Percentiles rank a stretch among this genome's conserved stretches.
Evolutionary conservation across 2,329 filamentous ascomycete species (phyloP).

Genomic region (Alternaria ventricosa): DNA sequence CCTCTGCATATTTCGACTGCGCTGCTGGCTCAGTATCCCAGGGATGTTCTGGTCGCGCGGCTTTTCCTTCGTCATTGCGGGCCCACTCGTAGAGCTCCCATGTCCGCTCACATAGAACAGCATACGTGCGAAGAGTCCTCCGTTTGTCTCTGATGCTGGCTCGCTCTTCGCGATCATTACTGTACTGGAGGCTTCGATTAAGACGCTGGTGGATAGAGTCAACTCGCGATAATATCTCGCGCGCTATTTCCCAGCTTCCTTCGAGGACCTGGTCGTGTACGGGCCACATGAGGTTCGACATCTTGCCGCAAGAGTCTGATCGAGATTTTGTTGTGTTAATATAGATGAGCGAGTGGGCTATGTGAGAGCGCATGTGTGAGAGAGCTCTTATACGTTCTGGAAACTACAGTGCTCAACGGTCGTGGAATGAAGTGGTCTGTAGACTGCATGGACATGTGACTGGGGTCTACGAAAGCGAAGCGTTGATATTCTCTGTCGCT

Average conservation of each 20-base stretch:
- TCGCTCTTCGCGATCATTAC: neutral
- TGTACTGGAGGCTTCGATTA: neutral
- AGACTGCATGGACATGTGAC: neutral
- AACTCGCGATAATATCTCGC: neutral
- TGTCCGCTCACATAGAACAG: neutral
- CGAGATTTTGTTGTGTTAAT: neutral
- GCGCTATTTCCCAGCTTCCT: neutral
- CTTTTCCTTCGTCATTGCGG: neutral
- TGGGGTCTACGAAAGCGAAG: neutral
- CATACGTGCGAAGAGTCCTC: neutral
- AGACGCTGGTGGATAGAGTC: neutral
- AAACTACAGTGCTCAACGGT: neutral
- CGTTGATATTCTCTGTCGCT: neutral
- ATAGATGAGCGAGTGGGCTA: neutral
- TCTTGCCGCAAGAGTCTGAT: neutral
- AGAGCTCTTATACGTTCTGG: neutral
- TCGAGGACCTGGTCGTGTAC: neutral
- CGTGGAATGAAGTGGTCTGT: neutral
- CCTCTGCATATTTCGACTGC: neutral
- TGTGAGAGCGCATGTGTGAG: neutral
- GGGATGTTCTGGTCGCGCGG: neutral
- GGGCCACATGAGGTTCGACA: neutral
- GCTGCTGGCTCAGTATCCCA: neutral
- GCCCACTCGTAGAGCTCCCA: neutral
- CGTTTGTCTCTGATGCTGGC: neutral